phyloP scores from a whole-genome alignment of 805 yeast genomes.

The Metschnikowia corniflorae region DNA sequence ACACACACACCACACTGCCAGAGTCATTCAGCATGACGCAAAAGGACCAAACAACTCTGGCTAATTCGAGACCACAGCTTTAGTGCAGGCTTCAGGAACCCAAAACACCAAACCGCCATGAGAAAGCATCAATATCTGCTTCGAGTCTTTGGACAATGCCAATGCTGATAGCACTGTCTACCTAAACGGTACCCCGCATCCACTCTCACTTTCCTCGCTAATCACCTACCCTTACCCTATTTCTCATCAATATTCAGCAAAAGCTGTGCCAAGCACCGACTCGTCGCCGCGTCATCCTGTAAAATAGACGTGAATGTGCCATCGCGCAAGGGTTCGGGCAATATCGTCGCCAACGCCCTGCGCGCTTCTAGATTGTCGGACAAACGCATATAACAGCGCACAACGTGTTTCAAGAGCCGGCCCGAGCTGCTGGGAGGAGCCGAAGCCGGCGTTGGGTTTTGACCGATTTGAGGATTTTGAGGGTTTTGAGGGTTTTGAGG shows the following conservation, averaged over 20 bases:
- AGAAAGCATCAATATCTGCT: too few species aligned
- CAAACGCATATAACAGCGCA: conserved; percentile 85
- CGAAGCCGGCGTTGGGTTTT: conserved; percentile 5
- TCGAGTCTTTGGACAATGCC: too few species aligned
- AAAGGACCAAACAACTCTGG: too few species aligned
- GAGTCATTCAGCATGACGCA: too few species aligned
- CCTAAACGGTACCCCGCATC: too few species aligned
- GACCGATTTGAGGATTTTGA: background rate
- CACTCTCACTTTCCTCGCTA: too few species aligned
- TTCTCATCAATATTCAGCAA: conserved; percentile 51
- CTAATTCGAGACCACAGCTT: too few species aligned
- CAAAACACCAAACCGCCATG: too few species aligned
- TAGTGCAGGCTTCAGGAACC: too few species aligned
- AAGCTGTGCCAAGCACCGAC: conserved; percentile 80
- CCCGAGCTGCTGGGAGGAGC: conserved; percentile 53
- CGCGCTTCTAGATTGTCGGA: conserved; percentile 90
- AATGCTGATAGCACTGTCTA: too few species aligned
- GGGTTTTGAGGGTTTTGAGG: conserved; percentile 6
- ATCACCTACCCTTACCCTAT: too few species aligned
- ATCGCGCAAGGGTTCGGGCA: conserved; percentile 86
- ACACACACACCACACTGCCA: too few species aligned
- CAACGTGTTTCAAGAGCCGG: conserved; percentile 85
- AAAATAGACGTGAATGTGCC: conserved; percentile 77
- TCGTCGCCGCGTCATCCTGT: conserved; percentile 85
- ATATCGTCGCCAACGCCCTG: conserved; percentile 72